These are phyloP conservation scores for Magnusiomyces tetraspermus DNA, from an alignment of 1,139 yeast genomes.

Conservation along the genomic window DNA sequence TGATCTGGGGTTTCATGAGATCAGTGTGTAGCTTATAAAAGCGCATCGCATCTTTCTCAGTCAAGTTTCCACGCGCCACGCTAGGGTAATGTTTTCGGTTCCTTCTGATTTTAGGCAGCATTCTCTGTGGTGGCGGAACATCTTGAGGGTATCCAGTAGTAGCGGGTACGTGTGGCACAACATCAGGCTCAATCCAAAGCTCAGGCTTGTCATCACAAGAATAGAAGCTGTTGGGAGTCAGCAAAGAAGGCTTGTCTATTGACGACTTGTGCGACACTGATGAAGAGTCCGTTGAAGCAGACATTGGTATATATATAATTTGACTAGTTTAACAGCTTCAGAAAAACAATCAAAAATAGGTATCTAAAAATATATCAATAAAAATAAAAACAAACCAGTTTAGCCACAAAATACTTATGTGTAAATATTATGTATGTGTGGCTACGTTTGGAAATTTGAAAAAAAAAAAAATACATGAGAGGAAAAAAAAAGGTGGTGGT, in stretches of 20 bases:
- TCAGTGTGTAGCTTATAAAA: not conserved
- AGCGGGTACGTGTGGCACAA: slow-evolving; percentile 43
- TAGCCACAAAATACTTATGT: too few relatives aligned
- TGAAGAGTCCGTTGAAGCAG: not conserved
- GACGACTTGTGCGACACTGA: not conserved
- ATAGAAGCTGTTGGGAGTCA: not conserved
- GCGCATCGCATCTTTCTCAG: not conserved
- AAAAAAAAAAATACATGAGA: too few relatives aligned
- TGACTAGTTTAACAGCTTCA: too few relatives aligned
- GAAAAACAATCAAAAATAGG: too few relatives aligned
- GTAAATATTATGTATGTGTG: too few relatives aligned
- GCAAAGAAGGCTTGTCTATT: not conserved
- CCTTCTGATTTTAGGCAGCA: slow-evolving; percentile 35
- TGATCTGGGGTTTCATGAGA: not conserved
- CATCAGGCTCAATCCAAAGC: slow-evolving; percentile 48
- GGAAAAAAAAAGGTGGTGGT: too few relatives aligned
- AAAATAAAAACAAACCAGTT: too few relatives aligned
- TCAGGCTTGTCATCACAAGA: not conserved
- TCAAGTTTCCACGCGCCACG: not conserved
- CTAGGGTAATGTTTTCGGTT: not conserved
- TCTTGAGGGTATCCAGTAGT: slow-evolving; percentile 64
- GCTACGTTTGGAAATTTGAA: too few relatives aligned
- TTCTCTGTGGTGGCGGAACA: slow-evolving; percentile 46
- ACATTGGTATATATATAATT: not conserved
- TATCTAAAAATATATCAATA: too few relatives aligned